Evolutionary conservation across 495 filamentous ascomycete genomes (phyloP), one percentile per base, ranked within the genome.

Genomic region (Patellaria atrata): DNA sequence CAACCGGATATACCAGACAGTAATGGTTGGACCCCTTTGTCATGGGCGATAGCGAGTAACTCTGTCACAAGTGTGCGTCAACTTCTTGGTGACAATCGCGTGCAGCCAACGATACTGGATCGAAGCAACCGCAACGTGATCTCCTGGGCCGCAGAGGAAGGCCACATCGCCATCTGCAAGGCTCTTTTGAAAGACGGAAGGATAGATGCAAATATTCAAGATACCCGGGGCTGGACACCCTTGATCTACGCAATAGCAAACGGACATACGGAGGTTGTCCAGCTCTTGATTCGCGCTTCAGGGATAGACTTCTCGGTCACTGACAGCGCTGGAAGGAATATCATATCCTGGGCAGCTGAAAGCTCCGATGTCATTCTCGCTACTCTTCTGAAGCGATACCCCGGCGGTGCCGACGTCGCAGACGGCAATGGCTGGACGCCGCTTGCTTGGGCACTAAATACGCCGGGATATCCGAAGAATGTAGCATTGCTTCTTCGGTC

Each of bases 61-160:
- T 27, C 36, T n/a, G 27, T 34, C 15, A 18, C 4, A 5, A 36
- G 36, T 18, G 40, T 13, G 12, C 40, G 21, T 10, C 3, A 33
- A 17, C 22, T 44, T 23, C 34, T 44, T 9, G 30, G 38, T 22
- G 34, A 33, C 35, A 44, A 44, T 19, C 41, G 31, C 3, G 22
- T 33, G 13, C n/a, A n/a, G n/a, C n/a, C n/a, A n/a, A n/a, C n/a
- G n/a, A n/a, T n/a, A n/a, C n/a, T n/a, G n/a, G 41, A 44, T 15
- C 15, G 27, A 11, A 3, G 18, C 16, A 35, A 35, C 4, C 41
- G 41, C 34, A 22, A 33, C 3, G 27, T 34, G 3, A 17, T 44
- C 12, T 38, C 34, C 3, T 44, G 41, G 41, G 41, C 41, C 3
- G 41, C 41, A 15, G 35, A 30, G 2, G 34, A 44, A 44, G 41